Evolutionary conservation across 1,139 yeast genomes (phyloP).

Genomic region (Geotrichum histeridarum): DNA sequence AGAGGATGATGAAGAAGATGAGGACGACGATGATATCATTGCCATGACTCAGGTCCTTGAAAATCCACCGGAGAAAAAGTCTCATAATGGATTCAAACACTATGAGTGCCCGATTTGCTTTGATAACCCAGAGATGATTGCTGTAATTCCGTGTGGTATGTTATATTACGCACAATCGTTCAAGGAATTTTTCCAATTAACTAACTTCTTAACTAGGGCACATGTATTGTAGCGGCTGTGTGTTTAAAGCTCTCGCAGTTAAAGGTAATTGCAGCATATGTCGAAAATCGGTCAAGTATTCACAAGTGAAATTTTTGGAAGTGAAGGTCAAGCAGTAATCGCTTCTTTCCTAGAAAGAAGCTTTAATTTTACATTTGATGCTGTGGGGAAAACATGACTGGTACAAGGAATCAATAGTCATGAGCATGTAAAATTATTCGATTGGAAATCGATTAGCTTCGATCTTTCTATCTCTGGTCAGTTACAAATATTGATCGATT

Average conservation of each 20-base stretch:
- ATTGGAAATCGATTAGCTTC: no score
- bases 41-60: conserved; percentile 2
- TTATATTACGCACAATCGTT: no score
- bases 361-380: no score
- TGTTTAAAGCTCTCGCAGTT: conserved; percentile 35
- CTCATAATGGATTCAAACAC: conserved; percentile 21
- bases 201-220: conserved; percentile 26
- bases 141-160: conserved; percentile 35
- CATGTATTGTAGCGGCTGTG: conserved; percentile 37
- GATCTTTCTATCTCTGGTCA: no score
- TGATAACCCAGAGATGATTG: conserved; percentile 34
- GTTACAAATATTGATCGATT: no score
- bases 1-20: conserved; percentile 5
- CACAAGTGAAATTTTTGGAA: conserved; percentile 29
- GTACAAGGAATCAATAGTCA: neutral
- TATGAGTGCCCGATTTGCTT: conserved; percentile 36
- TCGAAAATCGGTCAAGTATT: conserved; percentile 32
- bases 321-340: conserved; percentile 19
- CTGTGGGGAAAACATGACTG: neutral
- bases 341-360: no score
- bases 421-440: neutral
- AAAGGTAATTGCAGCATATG: conserved; percentile 38
- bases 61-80: conserved; percentile 3
- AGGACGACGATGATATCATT: conserved; percentile 5
- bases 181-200: no score